Evolutionary conservation across 1,139 yeast species (phyloP).

Genomic region (Yamadazyma trypodendri): DNA sequence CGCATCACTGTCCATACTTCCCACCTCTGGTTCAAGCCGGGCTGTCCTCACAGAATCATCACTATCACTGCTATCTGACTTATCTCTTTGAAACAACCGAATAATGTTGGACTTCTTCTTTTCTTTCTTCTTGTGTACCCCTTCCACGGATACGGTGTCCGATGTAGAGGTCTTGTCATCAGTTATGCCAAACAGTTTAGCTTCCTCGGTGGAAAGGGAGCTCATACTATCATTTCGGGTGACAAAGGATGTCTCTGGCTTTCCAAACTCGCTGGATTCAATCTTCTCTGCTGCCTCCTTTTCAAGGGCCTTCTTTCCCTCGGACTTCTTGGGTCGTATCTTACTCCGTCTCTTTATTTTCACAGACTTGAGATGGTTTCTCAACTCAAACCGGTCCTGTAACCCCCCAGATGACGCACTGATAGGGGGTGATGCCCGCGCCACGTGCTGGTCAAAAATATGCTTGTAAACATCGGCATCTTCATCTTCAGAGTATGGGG

Average conservation of each 20-base stretch:
- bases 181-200: too few relatives aligned
- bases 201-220: too few relatives aligned
- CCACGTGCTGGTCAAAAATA: constrained; percentile 11
- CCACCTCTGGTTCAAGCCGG: constrained; percentile 6
- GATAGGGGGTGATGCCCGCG: constrained; percentile 37
- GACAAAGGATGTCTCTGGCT: not conserved
- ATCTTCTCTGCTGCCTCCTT: too few relatives aligned
- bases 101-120: constrained; percentile 11
- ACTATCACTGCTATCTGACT: constrained; percentile 14
- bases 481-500: constrained; percentile 17
- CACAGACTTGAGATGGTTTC: not conserved
- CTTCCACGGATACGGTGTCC: constrained; percentile 5
- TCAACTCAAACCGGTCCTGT: not conserved
- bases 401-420: not conserved
- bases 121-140: constrained; percentile 4
- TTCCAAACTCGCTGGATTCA: too few relatives aligned
- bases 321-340: constrained; percentile 9
- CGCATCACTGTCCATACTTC: constrained; percentile 13
- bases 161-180: constrained; percentile 1
- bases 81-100: constrained; percentile 14
- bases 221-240: constrained; percentile 1
- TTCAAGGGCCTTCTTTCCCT: constrained; percentile 1
- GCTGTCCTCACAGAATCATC: constrained; percentile 16
- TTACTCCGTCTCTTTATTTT: constrained; percentile 9
- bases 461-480: constrained; percentile 13